Evolutionary conservation across 768 basidiomycete genomes (phyloP), one percentile per base, ranked within the genome.

Genomic region (Cantharellus cinnabarinus): DNA sequence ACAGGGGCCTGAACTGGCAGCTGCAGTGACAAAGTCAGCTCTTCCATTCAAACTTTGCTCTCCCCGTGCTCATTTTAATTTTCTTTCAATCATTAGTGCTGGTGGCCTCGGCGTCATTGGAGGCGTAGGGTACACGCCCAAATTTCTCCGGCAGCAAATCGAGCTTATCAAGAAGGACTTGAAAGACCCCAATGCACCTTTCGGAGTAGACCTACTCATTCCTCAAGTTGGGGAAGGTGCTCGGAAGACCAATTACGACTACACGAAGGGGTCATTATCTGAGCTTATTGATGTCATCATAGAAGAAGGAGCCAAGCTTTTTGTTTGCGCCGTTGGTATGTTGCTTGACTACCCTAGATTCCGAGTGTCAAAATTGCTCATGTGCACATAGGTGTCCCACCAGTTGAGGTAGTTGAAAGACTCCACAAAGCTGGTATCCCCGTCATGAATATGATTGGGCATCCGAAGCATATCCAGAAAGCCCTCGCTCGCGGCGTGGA

Each of bases 41-140:
- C 10, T 35, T 54, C 7, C 52, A 7, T 10, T 35, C 7, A 54
- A 7, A 2, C 37, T 54, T 7, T 54, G 7, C 10, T 10, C 10
- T 34, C 15, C 34, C 15, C 52, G 7, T 54, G 10, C 52, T 54
- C 1, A 54, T 34, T 7, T 54, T 7, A 10, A 7, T 14, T 54
- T 54, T 54, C 10, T 34, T 54, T 7, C 37, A 7, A 48, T 48
- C 44, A 10, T 54, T 50, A 62, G 61, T 66, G 91, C 89, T 37
- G 90, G 91, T 54, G 91, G 91, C 57, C 65, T 95, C 50, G 91
- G 91, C 62, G 89, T 94, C 57, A 89, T 97, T 62, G 91, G 91
- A 42, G 91, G 91, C 58, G 75, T 85, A 40, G 87, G 87, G 0
- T 90, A 84, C 67, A 88, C 89, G 2, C 85, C 85, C 29, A 85